Evolutionary conservation across 306 rosid genomes (phyloP), one percentile per base, ranked within the genome.

Genomic region (Casuarina equisetifolia): DNA sequence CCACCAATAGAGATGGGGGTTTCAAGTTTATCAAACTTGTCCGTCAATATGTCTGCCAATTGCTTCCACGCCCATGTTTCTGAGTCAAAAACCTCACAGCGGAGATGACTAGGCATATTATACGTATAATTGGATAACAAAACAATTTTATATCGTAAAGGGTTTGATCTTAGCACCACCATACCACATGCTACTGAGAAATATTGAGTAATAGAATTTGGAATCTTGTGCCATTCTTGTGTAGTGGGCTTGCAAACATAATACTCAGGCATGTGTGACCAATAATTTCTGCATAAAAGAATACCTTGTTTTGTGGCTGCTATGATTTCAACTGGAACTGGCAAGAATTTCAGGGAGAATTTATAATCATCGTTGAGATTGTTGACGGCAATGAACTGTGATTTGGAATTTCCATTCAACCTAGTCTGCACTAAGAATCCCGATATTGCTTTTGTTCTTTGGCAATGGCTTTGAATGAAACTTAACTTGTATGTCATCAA

Each of bases 131-230:
- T 25, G 32, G 74, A 73, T 0, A 79, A 43, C 3, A 58, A 68
- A 4, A 79, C 72, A 1, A 79, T 72, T 49, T 63, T 79, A 25
- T 63, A 63, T 15, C 48, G n/a, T 9, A 64, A 32, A 0, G 82
- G 77, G 1, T 48, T 72, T 9, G 78, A 63, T 66, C 58, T 13
- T 19, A 72, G 46, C 64, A 79, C 78, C 49, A 53, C 0, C n/a
- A 79, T 16, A 13, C 51, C 51, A 10, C 12, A 8, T 25, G 32
- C 32, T 25, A 25, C 32, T 25, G 32, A 25, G 32, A 25, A 25
- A 25, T 25, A 25, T 25, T 25, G 55, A 0, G 69, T 73, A 19
- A 62, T 63, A 1, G 70, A 48, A 64, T 64, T 39, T 5, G 70
- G 70, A 38, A 57, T 57, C 38, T 57, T 25, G 64, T 11, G 32